phyloP scores from a whole-genome alignment of 208 protist species.

The Trypanosomatidae sp. region DNA sequence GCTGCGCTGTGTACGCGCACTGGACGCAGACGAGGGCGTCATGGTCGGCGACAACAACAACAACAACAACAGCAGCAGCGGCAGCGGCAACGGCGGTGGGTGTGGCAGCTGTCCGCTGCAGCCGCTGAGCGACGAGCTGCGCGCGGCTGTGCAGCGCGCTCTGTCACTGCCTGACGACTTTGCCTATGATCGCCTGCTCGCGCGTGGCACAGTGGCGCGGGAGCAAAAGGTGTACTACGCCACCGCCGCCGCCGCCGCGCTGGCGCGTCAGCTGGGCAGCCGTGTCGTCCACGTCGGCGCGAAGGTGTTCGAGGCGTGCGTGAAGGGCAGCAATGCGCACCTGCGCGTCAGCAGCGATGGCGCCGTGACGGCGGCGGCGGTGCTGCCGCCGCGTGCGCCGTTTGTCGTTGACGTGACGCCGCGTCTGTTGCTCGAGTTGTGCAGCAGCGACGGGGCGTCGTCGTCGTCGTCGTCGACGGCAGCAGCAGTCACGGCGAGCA shows the following conservation, averaged over 20 bases:
- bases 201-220: conserved; percentile 37
- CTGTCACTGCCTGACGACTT: conserved; percentile 48
- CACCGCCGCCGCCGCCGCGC: conserved; percentile 18
- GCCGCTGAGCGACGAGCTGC: conserved; percentile 18
- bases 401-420: conserved; percentile 24
- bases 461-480: too few species aligned
- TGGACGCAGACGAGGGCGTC: conserved; percentile 8
- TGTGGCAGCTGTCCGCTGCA: conserved; percentile 12
- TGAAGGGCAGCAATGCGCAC: conserved; percentile 72
- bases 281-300: conserved; percentile 66
- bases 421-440: too few species aligned
- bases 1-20: conserved; percentile 58
- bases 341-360: conserved; percentile 65
- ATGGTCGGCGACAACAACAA: not conserved
- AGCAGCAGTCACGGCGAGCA: too few species aligned
- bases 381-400: conserved; percentile 33
- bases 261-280: conserved; percentile 35
- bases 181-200: conserved; percentile 30
- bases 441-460: too few species aligned
- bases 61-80: not conserved
- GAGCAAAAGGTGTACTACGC: conserved; percentile 78
- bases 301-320: conserved; percentile 73
- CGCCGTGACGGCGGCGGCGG: conserved; percentile 21
- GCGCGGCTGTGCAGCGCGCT: conserved; percentile 18
- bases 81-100: not conserved